Percentiles rank a stretch among this genome's conserved stretches.
Conservation (phyloP, 768 basidiomycete species). For the Tulasnella sp. region DNA sequence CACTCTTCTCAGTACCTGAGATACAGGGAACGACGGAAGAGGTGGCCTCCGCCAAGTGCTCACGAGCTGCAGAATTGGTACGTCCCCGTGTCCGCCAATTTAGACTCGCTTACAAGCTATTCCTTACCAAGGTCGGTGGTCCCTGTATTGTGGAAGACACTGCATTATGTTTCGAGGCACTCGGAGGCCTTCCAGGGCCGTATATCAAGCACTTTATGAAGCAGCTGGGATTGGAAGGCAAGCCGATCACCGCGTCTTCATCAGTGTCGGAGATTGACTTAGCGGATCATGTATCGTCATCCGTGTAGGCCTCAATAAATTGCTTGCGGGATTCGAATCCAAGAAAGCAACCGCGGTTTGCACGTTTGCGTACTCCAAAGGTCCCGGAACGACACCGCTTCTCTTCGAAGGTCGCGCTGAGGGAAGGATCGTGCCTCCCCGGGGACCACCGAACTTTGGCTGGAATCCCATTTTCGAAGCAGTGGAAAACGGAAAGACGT, state of each 20-base stretch:
- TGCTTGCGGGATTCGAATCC: slow-evolving; percentile 65
- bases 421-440: slow-evolving; percentile 75
- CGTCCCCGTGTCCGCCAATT: background rate
- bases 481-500: slow-evolving; percentile 66
- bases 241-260: slow-evolving; percentile 18
- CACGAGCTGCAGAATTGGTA: slow-evolving; percentile 70
- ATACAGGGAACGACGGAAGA: slow-evolving; percentile 87
- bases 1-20: slow-evolving; percentile 60
- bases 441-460: slow-evolving; percentile 70
- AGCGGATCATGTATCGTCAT: background rate
- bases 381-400: slow-evolving; percentile 47
- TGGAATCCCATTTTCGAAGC: slow-evolving; percentile 88
- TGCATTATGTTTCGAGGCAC: slow-evolving; percentile 77
- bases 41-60: slow-evolving; percentile 79
- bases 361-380: slow-evolving; percentile 88
- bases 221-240: slow-evolving; percentile 72
- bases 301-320: slow-evolving; percentile 54
- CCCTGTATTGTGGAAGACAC: slow-evolving; percentile 84
- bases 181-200: slow-evolving; percentile 87
- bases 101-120: background rate
- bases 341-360: slow-evolving; percentile 81
- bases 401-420: slow-evolving; percentile 80
- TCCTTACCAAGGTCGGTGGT: slow-evolving; percentile 32
- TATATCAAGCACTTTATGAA: slow-evolving; percentile 93
- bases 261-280: background rate